Evolutionary conservation across 2,329 filamentous ascomycete species (phyloP), one percentile per base, ranked within the genome.

Genomic region (Pleomassaria siparia): DNA sequence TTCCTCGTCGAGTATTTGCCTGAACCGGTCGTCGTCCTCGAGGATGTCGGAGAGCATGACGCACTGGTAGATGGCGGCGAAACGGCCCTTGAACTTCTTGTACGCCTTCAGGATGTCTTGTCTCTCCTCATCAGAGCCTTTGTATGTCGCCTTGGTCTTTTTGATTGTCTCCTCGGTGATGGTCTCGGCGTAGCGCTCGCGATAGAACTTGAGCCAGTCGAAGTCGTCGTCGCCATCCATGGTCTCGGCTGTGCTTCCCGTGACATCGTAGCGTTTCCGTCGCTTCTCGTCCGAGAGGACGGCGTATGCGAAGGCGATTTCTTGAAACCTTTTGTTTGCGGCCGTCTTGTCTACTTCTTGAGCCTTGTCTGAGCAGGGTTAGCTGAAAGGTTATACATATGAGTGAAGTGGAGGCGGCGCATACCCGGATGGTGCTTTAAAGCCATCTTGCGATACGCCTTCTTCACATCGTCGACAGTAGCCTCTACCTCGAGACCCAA

Each of bases 301-400:
- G 26, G 91, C 92, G 66, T 97, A 96, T 43, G 94, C 92, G 63
- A 96, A 92, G 20, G 92, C 92, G 59, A 99, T 85, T 59, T 87
- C 80, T 72, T 99, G 94, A 70, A 99, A 99, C 44, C 82, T 86
- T 51, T 80, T 78, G 60, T 96, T 86, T 2, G 94, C 92, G 33
- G 80, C 75, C 21, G 85, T 80, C 64, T 89, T 90, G 43, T 86
- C 75, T 18, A 84, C 79, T 1, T 81, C 77, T 13, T 82, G 58
- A 3, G 85, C 89, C 76, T 96, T 96, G 80, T 96, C 91, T 87
- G 49, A 21, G 46, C 4, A 5, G 7, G 9, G 51, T 63, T 29
- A 62, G 59, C 18, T 28, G n/a, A 22, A 54, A 11, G 33, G 49
- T 49, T 13, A 3, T 24, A n/a, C n/a, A n/a, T n/a, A n/a, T n/a